phyloP scores from a whole-genome alignment of 2,329 filamentous ascomycete species.

The Pyricularia pennisetigena region DNA sequence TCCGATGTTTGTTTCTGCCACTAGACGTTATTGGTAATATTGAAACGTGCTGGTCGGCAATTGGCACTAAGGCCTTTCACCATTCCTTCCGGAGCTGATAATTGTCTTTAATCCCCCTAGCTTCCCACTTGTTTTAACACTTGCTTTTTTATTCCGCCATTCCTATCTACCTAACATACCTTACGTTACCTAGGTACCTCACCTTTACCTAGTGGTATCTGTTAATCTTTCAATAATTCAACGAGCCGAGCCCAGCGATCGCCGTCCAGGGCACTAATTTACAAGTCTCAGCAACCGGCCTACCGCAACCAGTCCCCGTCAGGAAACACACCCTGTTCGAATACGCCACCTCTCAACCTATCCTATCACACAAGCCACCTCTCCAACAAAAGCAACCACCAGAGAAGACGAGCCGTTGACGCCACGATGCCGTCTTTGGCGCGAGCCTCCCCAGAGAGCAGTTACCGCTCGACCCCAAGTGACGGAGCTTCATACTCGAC shows the following conservation, averaged over 20 bases:
- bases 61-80: neutral
- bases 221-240: neutral
- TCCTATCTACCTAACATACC: no score
- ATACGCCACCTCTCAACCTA: neutral
- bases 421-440: conserved; percentile 15
- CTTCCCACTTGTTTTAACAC: neutral
- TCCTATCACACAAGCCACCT: neutral
- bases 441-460: neutral
- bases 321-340: neutral
- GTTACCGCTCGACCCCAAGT: neutral
- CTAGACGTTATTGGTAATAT: neutral
- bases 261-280: neutral
- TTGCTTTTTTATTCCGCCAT: neutral
- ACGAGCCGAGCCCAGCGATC: neutral
- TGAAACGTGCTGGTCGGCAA: neutral
- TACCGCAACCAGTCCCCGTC: neutral
- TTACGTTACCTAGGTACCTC: no score
- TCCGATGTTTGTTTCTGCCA: neutral
- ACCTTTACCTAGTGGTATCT: neutral
- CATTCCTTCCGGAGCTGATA: neutral
- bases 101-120: neutral
- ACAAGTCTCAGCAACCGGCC: neutral
- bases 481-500: neutral
- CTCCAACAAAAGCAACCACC: neutral
- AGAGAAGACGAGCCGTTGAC: neutral